A percentile compares a stretch with the other conserved stretches of the same genome.
phyloP scores from a whole-genome alignment of 2,329 filamentous ascomycete genomes.

The Aspergillus transmontanensis region DNA sequence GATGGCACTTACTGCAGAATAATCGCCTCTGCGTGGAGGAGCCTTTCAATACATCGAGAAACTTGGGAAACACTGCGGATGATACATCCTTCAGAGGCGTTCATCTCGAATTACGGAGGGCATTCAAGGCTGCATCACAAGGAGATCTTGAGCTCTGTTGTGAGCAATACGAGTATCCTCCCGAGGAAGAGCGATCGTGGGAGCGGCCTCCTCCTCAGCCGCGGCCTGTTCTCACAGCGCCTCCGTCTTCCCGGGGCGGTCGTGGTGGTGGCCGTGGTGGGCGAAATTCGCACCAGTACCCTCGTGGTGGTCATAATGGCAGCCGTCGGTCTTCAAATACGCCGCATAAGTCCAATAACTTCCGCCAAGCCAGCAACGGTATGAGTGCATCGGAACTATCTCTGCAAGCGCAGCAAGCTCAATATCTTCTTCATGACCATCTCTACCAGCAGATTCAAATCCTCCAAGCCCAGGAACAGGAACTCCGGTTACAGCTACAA shows the following conservation, averaged over 20 bases:
- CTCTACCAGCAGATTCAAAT: conserved; percentile 54
- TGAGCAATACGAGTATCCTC: conserved; percentile 84
- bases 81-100: conserved; percentile 91
- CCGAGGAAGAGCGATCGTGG: conserved; percentile 68
- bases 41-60: conserved; percentile 86
- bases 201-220: conserved; percentile 60
- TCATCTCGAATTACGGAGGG: conserved; percentile 83
- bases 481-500: conserved; percentile 50
- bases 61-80: conserved; percentile 94
- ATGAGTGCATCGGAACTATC: conserved; percentile 42
- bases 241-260: conserved; percentile 50
- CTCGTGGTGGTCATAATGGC: conserved; percentile 50
- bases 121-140: conserved; percentile 78
- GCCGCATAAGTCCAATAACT: conserved; percentile 45
- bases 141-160: conserved; percentile 82
- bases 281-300: conserved; percentile 51
- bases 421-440: conserved; percentile 52
- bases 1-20: conserved; percentile 78
- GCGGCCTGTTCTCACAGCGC: conserved; percentile 53
- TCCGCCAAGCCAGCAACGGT: conserved; percentile 40
- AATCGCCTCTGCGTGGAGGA: conserved; percentile 94
- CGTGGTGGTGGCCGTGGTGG: conserved; percentile 53
- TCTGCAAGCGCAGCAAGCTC: conserved; percentile 49
- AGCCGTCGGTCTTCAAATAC: conserved; percentile 61
- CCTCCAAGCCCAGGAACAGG: conserved; percentile 53